phyloP scores from a whole-genome alignment of 345 rosid genomes.

The Dipteronia sinensis region DNA sequence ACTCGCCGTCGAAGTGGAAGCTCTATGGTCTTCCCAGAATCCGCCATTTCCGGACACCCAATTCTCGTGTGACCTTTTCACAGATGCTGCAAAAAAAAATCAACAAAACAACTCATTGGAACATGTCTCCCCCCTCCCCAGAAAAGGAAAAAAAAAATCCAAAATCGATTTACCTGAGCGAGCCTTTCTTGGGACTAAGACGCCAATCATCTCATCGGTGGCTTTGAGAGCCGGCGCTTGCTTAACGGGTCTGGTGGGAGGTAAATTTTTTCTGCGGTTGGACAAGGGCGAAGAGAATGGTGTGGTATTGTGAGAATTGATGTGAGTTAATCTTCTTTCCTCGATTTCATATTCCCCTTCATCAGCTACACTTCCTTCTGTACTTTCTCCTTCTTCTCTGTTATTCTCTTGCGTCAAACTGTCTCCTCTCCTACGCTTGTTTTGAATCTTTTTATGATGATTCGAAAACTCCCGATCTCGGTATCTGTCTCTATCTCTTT shows the following conservation, averaged over 20 bases:
- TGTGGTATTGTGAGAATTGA: neutral
- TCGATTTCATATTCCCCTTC: conserved; percentile 32
- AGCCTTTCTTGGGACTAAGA: conserved; percentile 62
- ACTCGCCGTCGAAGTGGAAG: conserved; percentile 49
- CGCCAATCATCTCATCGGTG: conserved; percentile 54
- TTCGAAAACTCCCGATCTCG: conserved; percentile 33
- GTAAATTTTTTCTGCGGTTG: conserved; percentile 32
- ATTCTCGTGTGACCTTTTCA: conserved; percentile 58
- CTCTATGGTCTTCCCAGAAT: conserved; percentile 39
- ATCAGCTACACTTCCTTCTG: conserved; percentile 43
- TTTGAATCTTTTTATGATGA: conserved; percentile 24
- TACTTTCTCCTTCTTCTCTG: conserved; percentile 39
- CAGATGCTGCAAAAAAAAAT: conserved; percentile 38
- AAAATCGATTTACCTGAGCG: conserved; percentile 48
- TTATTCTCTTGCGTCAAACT: conserved; percentile 26
- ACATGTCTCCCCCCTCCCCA: neutral
- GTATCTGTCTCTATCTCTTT: conserved; percentile 28
- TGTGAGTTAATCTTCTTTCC: conserved; percentile 16
- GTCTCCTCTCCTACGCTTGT: conserved; percentile 47
- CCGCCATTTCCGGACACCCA: conserved; percentile 51
- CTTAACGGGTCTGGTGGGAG: conserved; percentile 8
- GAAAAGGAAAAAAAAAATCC: neutral
- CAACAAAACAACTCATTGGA: conserved; percentile 9
- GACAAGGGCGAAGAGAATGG: conserved; percentile 9
- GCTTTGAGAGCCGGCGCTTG: conserved; percentile 27